A percentile compares a stretch with the other conserved stretches of the same genome.
Conservation (phyloP, 2,329 filamentous ascomycete species). For the Stagonosporopsis cucurbitacearum region DNA sequence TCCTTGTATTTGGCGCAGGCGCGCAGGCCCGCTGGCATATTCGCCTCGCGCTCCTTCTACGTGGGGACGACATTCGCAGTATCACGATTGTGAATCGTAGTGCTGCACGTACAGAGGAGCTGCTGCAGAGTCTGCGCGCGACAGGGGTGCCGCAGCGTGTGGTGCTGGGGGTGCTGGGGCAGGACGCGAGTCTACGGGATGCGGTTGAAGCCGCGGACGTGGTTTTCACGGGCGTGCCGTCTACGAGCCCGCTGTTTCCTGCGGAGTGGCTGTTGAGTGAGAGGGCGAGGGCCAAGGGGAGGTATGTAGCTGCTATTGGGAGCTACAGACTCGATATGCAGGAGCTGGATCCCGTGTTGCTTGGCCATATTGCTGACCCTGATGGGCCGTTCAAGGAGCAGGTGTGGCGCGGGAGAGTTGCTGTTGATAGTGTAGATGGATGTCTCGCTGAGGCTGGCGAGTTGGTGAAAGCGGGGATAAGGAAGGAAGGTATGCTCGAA, state of each 20-base stretch:
- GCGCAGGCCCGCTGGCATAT: constrained; percentile 60
- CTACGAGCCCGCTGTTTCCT: constrained; percentile 53
- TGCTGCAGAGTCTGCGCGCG: constrained; percentile 8
- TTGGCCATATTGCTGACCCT: constrained; percentile 32
- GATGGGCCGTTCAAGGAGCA: background rate
- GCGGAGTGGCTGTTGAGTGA: constrained; percentile 40
- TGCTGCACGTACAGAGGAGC: constrained; percentile 11
- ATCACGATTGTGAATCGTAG: constrained; percentile 38
- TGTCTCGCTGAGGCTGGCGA: constrained; percentile 57
- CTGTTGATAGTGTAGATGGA: constrained; percentile 46
- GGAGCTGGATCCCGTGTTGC: constrained; percentile 55
- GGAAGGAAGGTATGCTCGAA: constrained; percentile 20
- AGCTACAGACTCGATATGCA: constrained; percentile 52
- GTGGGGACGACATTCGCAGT: constrained; percentile 40
- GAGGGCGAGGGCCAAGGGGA: constrained; percentile 13
- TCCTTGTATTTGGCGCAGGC: constrained; percentile 58
- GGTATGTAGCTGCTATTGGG: constrained; percentile 39
- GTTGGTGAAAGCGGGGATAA: constrained; percentile 51
- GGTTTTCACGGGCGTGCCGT: constrained; percentile 60
- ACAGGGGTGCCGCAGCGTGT: constrained; percentile 3
- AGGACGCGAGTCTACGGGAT: constrained; percentile 26
- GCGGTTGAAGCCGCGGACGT: constrained; percentile 48
- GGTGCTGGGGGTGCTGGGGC: background rate
- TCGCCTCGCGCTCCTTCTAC: constrained; percentile 52
- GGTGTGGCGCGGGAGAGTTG: constrained; percentile 16